Percentiles rank a stretch among this genome's conserved stretches.
These are phyloP conservation scores for Aureobasidium sp. DNA, from an alignment of 2,329 filamentous ascomycete genomes.

Conservation along the genomic window DNA sequence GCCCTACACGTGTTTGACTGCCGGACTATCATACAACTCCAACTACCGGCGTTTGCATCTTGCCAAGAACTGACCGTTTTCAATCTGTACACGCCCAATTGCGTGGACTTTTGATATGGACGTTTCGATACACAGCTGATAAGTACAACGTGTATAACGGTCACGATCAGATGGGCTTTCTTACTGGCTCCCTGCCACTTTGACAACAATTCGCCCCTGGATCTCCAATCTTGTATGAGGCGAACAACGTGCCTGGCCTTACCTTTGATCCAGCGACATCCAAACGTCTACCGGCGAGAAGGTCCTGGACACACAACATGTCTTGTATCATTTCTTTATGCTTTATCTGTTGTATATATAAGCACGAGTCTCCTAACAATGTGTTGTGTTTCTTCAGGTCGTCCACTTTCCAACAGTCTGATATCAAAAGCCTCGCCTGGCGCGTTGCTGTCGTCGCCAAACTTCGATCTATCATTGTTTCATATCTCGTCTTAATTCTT, in stretches of 20 bases:
- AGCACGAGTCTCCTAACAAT: background rate
- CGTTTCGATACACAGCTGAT: slow-evolving; percentile 10
- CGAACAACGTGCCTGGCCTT: background rate
- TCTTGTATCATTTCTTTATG: background rate
- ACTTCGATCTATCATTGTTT: background rate
- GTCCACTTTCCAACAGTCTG: background rate
- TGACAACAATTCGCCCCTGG: background rate
- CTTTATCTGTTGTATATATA: slow-evolving; percentile 10
- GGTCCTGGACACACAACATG: slow-evolving; percentile 2
- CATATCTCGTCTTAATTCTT: background rate
- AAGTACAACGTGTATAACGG: background rate
- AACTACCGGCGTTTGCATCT: background rate
- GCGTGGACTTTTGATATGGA: slow-evolving; percentile 6
- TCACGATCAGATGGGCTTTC: background rate
- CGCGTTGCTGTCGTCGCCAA: slow-evolving; percentile 3
- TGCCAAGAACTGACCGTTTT: background rate
- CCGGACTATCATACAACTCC: background rate
- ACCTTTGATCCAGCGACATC: background rate
- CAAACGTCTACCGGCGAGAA: background rate
- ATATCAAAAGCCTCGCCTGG: slow-evolving; percentile 1
- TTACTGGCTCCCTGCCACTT: background rate
- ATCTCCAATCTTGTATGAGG: slow-evolving; percentile 7
- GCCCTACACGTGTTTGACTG: slow-evolving; percentile 5
- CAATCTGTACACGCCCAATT: background rate
- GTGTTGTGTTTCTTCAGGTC: background rate